These are phyloP conservation scores for Diphasiastrum complanatum DNA, from an alignment of 83 land plant genomes.

Conservation along the genomic window DNA sequence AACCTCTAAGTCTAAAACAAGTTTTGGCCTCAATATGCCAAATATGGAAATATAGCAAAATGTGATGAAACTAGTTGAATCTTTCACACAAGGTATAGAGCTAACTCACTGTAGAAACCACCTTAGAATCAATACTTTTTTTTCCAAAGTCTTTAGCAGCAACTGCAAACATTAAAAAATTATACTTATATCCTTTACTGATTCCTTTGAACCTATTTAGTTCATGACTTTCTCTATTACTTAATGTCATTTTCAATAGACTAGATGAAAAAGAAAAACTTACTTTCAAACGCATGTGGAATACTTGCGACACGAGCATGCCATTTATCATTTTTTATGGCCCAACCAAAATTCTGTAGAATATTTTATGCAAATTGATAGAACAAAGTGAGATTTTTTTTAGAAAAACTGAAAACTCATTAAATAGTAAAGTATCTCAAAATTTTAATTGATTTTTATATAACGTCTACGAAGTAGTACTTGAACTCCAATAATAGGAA, in stretches of 20 bases:
- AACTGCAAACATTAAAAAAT: constrained; percentile 20
- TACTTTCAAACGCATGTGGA: constrained; percentile 72
- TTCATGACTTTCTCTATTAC: background rate
- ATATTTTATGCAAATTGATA: no score
- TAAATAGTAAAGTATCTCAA: background rate
- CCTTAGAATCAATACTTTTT: constrained; percentile 19
- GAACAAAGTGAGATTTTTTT: no score
- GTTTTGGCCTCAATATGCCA: no score
- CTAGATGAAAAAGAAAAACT: background rate
- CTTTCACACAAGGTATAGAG: background rate
- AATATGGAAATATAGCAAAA: no score
- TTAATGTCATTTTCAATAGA: background rate
- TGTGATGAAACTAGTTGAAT: no score
- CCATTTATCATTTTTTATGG: constrained; percentile 74
- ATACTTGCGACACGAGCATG: constrained; percentile 85
- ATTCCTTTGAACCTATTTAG: background rate
- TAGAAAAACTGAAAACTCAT: no score
- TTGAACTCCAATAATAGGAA: constrained; percentile 91
- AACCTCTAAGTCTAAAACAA: no score
- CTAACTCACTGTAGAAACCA: constrained; percentile 26
- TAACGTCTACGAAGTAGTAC: constrained; percentile 18
- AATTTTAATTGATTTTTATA: background rate
- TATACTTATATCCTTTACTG: background rate
- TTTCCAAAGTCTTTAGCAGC: constrained; percentile 29
- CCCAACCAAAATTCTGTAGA: constrained; percentile 80